Conservation (phyloP, 495 filamentous ascomycete genomes). For the Cercophora newfieldiana region DNA sequence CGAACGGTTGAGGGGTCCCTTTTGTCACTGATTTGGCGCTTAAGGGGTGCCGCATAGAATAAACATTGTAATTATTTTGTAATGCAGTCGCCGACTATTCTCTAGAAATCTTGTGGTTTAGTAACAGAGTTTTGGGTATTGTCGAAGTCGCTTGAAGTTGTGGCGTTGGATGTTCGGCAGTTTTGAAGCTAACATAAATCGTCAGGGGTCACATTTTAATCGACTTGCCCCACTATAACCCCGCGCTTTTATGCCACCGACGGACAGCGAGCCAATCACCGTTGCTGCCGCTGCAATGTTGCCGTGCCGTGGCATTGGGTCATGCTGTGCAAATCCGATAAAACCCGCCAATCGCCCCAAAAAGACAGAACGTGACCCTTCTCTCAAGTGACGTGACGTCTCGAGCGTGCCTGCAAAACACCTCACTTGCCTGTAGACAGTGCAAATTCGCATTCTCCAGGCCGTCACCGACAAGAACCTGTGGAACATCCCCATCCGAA, state of each 20-base stretch:
- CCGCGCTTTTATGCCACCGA: not conserved
- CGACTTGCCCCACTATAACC: constrained; percentile 1
- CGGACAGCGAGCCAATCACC: not conserved
- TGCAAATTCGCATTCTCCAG: not conserved
- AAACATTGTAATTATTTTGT: too few species aligned
- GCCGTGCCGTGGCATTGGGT: constrained; percentile 22
- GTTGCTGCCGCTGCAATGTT: not conserved
- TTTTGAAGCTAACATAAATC: too few species aligned
- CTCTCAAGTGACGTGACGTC: constrained; percentile 16
- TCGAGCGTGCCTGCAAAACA: constrained; percentile 8
- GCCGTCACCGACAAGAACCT: not conserved
- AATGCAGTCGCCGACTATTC: too few species aligned
- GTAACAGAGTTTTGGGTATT: too few species aligned
- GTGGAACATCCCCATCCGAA: not conserved
- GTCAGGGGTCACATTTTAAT: too few species aligned
- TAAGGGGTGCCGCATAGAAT: too few species aligned
- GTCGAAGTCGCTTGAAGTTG: too few species aligned
- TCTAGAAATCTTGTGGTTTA: too few species aligned
- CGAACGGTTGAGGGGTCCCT: too few species aligned
- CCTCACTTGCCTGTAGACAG: not conserved
- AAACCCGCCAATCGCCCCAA: constrained; percentile 16
- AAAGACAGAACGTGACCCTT: constrained; percentile 6
- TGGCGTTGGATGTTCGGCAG: too few species aligned
- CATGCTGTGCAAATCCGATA: constrained; percentile 19
- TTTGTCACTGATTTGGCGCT: too few species aligned